A percentile compares a stretch with the other conserved stretches of the same genome.
phyloP scores from a whole-genome alignment of 257 asterid genomes.

The Primulina eburnea region DNA sequence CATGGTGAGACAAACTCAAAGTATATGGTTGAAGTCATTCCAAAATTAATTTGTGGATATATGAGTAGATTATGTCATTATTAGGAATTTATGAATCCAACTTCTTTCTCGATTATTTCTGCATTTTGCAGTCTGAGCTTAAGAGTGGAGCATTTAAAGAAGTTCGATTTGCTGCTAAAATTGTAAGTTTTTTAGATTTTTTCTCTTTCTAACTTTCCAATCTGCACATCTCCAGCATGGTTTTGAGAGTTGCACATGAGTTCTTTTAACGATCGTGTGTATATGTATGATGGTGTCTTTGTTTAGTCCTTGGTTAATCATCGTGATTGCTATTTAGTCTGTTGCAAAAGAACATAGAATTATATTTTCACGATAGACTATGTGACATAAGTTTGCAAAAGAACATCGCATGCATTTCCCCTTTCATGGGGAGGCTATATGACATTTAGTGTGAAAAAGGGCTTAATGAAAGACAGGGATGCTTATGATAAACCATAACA shows the following conservation, averaged over 20 bases:
- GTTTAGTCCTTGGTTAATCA: neutral
- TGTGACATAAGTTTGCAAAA: neutral
- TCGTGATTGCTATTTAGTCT: neutral
- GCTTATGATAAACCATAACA: conserved; percentile 5
- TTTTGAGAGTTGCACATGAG: conserved; percentile 8
- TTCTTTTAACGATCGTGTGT: neutral
- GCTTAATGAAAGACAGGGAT: neutral
- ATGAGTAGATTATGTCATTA: no score
- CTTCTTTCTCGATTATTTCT: conserved; percentile 6
- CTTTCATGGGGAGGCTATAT: neutral
- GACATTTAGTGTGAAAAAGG: neutral
- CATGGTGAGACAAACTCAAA: no score
- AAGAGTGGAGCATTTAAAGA: conserved; percentile 65
- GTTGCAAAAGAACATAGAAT: neutral
- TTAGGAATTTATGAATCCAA: neutral
- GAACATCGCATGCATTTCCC: neutral
- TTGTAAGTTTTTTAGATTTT: conserved; percentile 51
- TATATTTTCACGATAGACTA: neutral
- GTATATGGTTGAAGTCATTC: no score
- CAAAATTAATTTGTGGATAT: no score
- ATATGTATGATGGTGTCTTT: no score
- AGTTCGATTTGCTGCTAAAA: conserved; percentile 68
- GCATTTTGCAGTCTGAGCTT: conserved; percentile 46
- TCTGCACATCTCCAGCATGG: conserved; percentile 9
- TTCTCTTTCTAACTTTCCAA: conserved; percentile 8